Percentiles rank a stretch among this genome's conserved stretches.
phyloP scores from a whole-genome alignment of 192 early-diverging fungal genomes.

The Umbelopsis sp. region DNA sequence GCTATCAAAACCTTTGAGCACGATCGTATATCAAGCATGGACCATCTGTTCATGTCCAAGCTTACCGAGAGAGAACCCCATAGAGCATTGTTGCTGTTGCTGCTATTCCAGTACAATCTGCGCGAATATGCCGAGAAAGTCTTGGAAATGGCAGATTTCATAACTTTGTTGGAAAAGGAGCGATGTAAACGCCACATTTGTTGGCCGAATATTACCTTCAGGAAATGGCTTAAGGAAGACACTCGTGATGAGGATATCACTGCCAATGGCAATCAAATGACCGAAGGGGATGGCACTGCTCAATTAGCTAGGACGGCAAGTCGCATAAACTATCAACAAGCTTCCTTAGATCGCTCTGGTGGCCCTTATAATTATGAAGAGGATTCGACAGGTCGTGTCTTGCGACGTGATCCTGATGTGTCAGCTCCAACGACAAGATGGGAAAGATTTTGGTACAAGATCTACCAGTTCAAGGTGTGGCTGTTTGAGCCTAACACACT shows the following conservation, averaged over 20 bases:
- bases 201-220: slow-evolving; percentile 18
- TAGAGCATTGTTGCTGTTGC: slow-evolving; percentile 11
- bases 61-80: neutral
- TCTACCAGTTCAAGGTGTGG: slow-evolving; percentile 25
- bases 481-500: slow-evolving; percentile 19
- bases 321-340: neutral
- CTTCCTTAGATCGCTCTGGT: neutral
- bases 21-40: neutral
- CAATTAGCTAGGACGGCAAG: neutral
- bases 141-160: slow-evolving; percentile 2
- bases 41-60: neutral
- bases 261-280: slow-evolving; percentile 3
- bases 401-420: slow-evolving; percentile 34
- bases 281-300: neutral
- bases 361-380: neutral
- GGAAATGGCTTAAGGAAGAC: slow-evolving; percentile 13
- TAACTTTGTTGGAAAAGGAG: neutral
- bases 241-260: neutral
- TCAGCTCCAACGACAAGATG: slow-evolving; percentile 3
- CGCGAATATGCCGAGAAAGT: slow-evolving; percentile 5
- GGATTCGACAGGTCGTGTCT: neutral
- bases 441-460: slow-evolving; percentile 28
- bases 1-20: neutral
- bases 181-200: neutral
- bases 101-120: slow-evolving; percentile 13